Percentiles rank a stretch among this genome's conserved stretches.
phyloP scores from a whole-genome alignment of 441 rosid genomes.

The Brassica hybrid region DNA sequence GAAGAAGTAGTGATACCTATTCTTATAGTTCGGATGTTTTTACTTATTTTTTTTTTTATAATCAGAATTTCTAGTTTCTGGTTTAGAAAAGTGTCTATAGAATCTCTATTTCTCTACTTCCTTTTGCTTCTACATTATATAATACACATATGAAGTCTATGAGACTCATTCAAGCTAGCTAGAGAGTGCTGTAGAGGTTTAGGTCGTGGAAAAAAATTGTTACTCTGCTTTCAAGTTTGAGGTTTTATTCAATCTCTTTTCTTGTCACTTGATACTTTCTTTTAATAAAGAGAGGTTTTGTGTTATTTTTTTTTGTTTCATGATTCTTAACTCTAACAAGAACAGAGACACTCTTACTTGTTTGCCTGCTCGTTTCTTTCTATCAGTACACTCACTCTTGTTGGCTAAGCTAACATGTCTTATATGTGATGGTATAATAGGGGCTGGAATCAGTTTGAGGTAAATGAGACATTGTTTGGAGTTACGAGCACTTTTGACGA shows the following conservation, averaged over 20 bases:
- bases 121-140: neutral
- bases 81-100: neutral
- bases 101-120: slow-evolving; percentile 14
- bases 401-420: neutral
- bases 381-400: neutral
- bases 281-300: neutral
- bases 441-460: slow-evolving; percentile 93
- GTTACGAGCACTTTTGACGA: slow-evolving; percentile 89
- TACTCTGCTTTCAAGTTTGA: neutral
- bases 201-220: neutral
- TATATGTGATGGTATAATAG: slow-evolving; percentile 39
- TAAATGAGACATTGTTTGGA: slow-evolving; percentile 79
- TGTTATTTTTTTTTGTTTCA: neutral
- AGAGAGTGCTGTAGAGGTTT: slow-evolving; percentile 19
- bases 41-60: neutral
- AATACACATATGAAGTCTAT: neutral
- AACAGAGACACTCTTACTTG: neutral
- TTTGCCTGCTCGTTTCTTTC: neutral
- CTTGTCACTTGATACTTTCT: neutral
- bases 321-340: no score
- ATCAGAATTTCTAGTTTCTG: neutral
- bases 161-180: neutral
- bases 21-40: slow-evolving; percentile 21
- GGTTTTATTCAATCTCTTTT: neutral
- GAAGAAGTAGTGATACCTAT: slow-evolving; percentile 63